Evolutionary conservation across 129 eudicot genomes (phyloP).

Genomic region (Centaurea solstitialis): DNA sequence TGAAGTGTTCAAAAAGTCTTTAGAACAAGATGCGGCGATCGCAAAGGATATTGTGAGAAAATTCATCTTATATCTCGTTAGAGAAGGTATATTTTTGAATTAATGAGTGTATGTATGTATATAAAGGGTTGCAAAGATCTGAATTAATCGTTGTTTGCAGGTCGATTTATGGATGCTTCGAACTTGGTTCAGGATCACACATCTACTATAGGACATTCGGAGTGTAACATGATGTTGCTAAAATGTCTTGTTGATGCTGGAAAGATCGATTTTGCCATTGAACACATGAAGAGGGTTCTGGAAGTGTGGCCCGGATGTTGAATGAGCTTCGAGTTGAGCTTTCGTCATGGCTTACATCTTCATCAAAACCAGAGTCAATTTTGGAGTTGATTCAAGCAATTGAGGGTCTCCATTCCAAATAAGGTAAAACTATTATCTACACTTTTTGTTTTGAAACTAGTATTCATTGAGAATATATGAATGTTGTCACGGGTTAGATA

Average conservation of each 20-base stretch:
- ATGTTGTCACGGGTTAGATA: neutral
- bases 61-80: slow-evolving; percentile 46
- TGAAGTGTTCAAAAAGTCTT: slow-evolving; percentile 49
- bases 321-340: slow-evolving; percentile 46
- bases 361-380: slow-evolving; percentile 42
- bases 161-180: slow-evolving; percentile 49
- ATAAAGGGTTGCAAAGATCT: neutral
- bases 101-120: neutral
- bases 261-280: slow-evolving; percentile 44
- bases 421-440: neutral
- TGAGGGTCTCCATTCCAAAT: neutral
- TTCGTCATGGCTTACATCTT: slow-evolving; percentile 47
- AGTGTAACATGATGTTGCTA: slow-evolving; percentile 52
- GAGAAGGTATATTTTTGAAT: slow-evolving; percentile 45
- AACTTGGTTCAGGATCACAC: slow-evolving; percentile 41
- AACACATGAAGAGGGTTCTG: slow-evolving; percentile 48
- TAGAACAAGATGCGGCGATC: slow-evolving; percentile 49
- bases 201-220: slow-evolving; percentile 22
- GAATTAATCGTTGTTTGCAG: slow-evolving; percentile 40
- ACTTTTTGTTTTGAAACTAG: neutral
- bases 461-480: neutral
- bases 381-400: slow-evolving; percentile 40
- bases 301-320: slow-evolving; percentile 43
- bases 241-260: slow-evolving; percentile 49
- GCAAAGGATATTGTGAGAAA: slow-evolving; percentile 32